A percentile compares a stretch with the other conserved stretches of the same genome.
These are phyloP conservation scores for Tolypocladium guangdongense DNA, from an alignment of 2,329 filamentous ascomycete species.

Conservation along the genomic window DNA sequence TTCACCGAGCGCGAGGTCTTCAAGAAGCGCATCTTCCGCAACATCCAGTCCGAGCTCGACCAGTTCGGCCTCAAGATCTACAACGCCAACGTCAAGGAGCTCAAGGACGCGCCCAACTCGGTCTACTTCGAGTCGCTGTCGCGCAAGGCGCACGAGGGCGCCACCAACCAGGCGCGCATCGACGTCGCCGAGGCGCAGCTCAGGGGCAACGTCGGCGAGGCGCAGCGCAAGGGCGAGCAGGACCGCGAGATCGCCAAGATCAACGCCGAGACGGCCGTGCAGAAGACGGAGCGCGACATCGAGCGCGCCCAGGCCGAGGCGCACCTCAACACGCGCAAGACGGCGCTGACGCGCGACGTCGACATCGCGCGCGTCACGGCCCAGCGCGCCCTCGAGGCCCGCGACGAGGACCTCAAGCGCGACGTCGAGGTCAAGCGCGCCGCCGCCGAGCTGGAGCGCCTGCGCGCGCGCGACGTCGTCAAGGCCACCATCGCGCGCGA, in stretches of 20 bases:
- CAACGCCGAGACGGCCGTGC: slow-evolving; percentile 71
- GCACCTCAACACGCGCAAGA: slow-evolving; percentile 60
- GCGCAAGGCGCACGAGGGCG: slow-evolving; percentile 76
- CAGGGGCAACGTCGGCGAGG: slow-evolving; percentile 64
- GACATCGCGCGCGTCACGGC: slow-evolving; percentile 68
- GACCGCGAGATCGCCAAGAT: slow-evolving; percentile 85
- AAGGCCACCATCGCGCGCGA: slow-evolving; percentile 62
- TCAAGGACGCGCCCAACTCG: slow-evolving; percentile 72
- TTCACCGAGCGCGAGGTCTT: slow-evolving; percentile 69
- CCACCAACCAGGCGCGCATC: slow-evolving; percentile 64
- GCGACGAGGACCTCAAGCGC: slow-evolving; percentile 70
- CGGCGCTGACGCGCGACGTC: slow-evolving; percentile 61
- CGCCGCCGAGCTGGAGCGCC: slow-evolving; percentile 68
- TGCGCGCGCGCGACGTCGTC: slow-evolving; percentile 67
- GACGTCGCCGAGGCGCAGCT: slow-evolving; percentile 56
- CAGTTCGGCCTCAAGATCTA: slow-evolving; percentile 71
- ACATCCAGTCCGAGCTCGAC: slow-evolving; percentile 68
- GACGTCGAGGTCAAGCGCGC: slow-evolving; percentile 69
- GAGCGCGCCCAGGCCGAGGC: slow-evolving; percentile 73
- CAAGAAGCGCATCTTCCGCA: slow-evolving; percentile 63
- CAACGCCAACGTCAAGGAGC: slow-evolving; percentile 67
- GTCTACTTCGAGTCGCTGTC: slow-evolving; percentile 75
- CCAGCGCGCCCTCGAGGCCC: slow-evolving; percentile 58
- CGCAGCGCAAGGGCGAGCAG: slow-evolving; percentile 66
- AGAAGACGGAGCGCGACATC: slow-evolving; percentile 74